Base-by-base conservation (phyloP, 495 filamentous ascomycete species). In the Xylaria nigripes region DNA sequence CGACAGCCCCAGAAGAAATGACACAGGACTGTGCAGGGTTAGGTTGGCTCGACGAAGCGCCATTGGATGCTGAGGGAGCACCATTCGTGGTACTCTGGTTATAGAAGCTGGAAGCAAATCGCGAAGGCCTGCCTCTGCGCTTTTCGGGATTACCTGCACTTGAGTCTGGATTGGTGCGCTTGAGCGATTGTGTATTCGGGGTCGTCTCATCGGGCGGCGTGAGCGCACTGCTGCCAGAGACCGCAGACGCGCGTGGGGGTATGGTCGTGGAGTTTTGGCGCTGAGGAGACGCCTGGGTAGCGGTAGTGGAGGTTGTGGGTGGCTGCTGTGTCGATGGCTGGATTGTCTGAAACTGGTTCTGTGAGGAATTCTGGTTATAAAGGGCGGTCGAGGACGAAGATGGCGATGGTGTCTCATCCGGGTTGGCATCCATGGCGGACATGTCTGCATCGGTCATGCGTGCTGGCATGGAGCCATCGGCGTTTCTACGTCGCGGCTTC, bases 141-240 rank as follows among this genome's bases (percentile, higher is more conserved):
- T 72, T 75, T 16, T 77, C 72, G 6, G 62, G 58, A 19, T 63
- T 57, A n/a, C 38, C 44, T 0, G 61, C 40, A 3, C 24, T 50
- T 3, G 56, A 44, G 43, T 64, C 63, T 1, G 58, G 56, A 15
- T 59, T 48, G 4, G 64, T 54, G 8, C 64, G 58, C 43, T 66
- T 66, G 49, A 56, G 61, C 15, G 59, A 55, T 15, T 64, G 69
- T 4, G 65, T 54, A 5, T 70, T 70, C 8, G 63, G 55, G 12
- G 61, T 45, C 9, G 65, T 69, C 61, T 77, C 75, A 25, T 76
- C 75, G n/a, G 75, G 75, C 1, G 73, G 75, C 0, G 75, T 77
- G 13, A 77, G 65, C 2, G 72, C 75, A 7, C 67, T 70, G 4
- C 51, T 48, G n/a, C 62, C 64, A 25, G 69, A 57, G n/a, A 55